phyloP scores from a whole-genome alignment of 768 basidiomycete species.

The Russula virescens region DNA sequence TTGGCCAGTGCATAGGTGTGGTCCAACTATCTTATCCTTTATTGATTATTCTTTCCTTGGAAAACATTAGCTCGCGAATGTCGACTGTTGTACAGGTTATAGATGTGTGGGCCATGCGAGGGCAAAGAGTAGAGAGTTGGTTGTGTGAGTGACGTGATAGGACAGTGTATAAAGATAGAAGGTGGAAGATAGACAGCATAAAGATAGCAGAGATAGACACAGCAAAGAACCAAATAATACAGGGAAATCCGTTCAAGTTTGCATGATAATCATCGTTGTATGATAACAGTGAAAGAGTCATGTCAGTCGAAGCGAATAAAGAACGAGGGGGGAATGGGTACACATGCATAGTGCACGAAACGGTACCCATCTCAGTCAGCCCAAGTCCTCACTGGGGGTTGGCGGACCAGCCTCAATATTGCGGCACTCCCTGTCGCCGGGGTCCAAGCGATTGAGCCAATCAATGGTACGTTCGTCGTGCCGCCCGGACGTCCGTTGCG shows the following conservation, averaged over 20 bases:
- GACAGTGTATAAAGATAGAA: neutral
- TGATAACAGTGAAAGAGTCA: neutral
- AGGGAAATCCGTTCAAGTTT: neutral
- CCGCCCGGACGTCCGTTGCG: neutral
- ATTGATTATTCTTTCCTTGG: neutral
- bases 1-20: too few species aligned
- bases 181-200: slow-evolving; percentile 11
- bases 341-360: too few species aligned
- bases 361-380: neutral
- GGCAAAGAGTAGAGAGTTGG: neutral
- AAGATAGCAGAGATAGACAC: slow-evolving; percentile 11
- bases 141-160: neutral
- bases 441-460: slow-evolving; percentile 7
- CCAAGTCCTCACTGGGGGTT: neutral
- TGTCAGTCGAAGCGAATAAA: too few species aligned
- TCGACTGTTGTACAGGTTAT: neutral
- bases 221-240: neutral
- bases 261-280: neutral
- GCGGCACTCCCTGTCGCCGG: neutral
- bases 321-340: too few species aligned
- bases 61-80: neutral
- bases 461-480: neutral
- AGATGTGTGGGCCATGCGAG: neutral
- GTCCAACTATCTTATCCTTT: neutral
- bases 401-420: neutral